Percentiles rank a stretch among this genome's conserved stretches.
These are phyloP conservation scores for Pinus albicaulis DNA, from an alignment of 75 land plant genomes.

Conservation along the genomic window DNA sequence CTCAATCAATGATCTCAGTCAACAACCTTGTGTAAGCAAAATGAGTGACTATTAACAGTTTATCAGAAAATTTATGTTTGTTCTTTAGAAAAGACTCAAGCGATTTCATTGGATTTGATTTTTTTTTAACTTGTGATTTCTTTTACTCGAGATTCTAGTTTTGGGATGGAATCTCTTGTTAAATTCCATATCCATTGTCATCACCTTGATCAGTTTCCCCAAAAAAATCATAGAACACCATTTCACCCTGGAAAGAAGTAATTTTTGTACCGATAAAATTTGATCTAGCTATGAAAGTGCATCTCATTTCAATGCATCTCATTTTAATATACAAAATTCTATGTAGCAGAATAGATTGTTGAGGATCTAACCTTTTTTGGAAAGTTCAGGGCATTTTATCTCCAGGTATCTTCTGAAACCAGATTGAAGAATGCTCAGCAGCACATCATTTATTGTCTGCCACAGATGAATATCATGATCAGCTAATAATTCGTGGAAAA, in stretches of 20 bases:
- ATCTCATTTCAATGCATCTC: neutral
- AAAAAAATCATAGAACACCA: too few relatives aligned
- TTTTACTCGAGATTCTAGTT: too few relatives aligned
- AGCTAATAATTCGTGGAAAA: neutral
- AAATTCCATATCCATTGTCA: neutral
- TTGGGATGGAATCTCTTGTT: too few relatives aligned
- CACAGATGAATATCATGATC: neutral
- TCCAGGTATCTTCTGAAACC: conserved; percentile 64
- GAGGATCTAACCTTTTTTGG: conserved; percentile 4
- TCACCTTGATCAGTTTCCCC: neutral
- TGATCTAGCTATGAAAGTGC: neutral
- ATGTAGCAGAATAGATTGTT: neutral
- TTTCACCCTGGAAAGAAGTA: neutral
- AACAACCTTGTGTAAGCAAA: too few relatives aligned
- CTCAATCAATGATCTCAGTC: too few relatives aligned
- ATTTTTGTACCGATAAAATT: neutral
- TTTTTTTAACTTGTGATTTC: too few relatives aligned
- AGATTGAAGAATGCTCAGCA: conserved; percentile 50
- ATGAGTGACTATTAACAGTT: too few relatives aligned
- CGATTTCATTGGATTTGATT: too few relatives aligned
- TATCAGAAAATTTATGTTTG: too few relatives aligned
- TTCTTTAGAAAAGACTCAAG: too few relatives aligned
- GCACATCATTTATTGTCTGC: conserved; percentile 76
- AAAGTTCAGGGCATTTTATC: conserved; percentile 12
- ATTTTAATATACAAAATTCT: neutral